A percentile compares a stretch with the other conserved stretches of the same genome.
These are phyloP conservation scores for Bondarzewia mesenterica DNA, from an alignment of 1,284 basidiomycete genomes.

Conservation along the genomic window DNA sequence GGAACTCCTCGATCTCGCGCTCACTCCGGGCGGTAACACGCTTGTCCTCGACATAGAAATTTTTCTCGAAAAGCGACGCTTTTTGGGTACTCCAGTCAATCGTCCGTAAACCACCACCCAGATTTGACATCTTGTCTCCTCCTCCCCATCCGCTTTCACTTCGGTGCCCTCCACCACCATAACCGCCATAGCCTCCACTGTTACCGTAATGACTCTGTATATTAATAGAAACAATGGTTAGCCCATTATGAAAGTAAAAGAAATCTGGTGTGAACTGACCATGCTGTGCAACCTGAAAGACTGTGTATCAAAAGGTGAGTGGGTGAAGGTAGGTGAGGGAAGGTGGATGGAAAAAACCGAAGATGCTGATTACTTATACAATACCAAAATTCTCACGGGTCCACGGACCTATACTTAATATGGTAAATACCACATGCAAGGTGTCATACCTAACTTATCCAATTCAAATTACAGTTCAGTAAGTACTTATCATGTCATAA, in stretches of 20 bases:
- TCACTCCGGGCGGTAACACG: constrained; percentile 76
- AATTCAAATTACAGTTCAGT: not conserved
- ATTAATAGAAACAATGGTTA: no score
- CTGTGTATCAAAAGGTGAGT: constrained; percentile 1
- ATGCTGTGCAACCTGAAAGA: not conserved
- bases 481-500: no score
- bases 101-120: constrained; percentile 77
- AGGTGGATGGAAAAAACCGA: not conserved
- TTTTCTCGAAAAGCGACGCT: constrained; percentile 86
- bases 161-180: constrained; percentile 38
- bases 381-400: not conserved
- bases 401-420: not conserved
- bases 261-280: no score
- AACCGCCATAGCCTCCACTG: constrained; percentile 22
- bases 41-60: constrained; percentile 96
- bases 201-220: constrained; percentile 9
- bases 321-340: not conserved
- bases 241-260: no score
- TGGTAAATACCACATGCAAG: not conserved
- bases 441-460: not conserved
- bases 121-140: constrained; percentile 76
- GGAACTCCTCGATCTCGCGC: constrained; percentile 84
- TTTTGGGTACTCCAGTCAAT: constrained; percentile 80
- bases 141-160: constrained; percentile 48
- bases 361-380: not conserved